Evolutionary conservation across 805 yeast genomes (phyloP), one percentile per base, ranked within the genome.

Genomic region (Pichia membranifaciens): DNA sequence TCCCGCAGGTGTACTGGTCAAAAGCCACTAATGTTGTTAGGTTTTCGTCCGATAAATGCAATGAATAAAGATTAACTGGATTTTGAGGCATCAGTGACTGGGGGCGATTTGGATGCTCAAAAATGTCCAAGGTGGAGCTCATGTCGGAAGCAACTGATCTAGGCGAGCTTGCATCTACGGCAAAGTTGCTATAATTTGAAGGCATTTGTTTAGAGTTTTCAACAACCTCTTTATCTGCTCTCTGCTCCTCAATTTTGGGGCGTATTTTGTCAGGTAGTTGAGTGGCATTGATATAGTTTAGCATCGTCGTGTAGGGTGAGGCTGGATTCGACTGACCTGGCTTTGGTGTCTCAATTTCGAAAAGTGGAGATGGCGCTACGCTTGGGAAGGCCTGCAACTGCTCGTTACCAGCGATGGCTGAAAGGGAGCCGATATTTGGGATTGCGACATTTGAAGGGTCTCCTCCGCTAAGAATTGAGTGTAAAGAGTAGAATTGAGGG

Each of bases 1-100:
- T 73, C 2, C 71, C 72, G 49, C 76, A 73, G 1, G 79, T 74
- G 52, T 71, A 68, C 38, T 69, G 62, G 48, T 73, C 75, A 52
- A 72, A 75, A 4, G 73, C 67, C 22, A 59, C 53, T 16, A 66
- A 48, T 53, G 66, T 63, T 45, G 56, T 58, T 41, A 56, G 25
- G 17, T 56, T 52, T 36, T 61, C 64, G 44, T 65, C 68, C 7
- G 56, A 54, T 3, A 63, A 41, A 38, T 60, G 62, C 12, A 65
- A 38, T n/a, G 58, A 42, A 35, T 48, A 44, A 9, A 44, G 18
- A 23, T 48, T 36, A 2, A 44, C 13, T 28, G 44, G 51, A 10
- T 21, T 40, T 28, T 39, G 34, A 6, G 5, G 20, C 25, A 48
- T 50, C 6, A 64, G 62, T 5, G 59, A 15, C 34, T 38, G 43